Conservation (phyloP, 306 rosid genomes). For the Lathyrus oleraceus region DNA sequence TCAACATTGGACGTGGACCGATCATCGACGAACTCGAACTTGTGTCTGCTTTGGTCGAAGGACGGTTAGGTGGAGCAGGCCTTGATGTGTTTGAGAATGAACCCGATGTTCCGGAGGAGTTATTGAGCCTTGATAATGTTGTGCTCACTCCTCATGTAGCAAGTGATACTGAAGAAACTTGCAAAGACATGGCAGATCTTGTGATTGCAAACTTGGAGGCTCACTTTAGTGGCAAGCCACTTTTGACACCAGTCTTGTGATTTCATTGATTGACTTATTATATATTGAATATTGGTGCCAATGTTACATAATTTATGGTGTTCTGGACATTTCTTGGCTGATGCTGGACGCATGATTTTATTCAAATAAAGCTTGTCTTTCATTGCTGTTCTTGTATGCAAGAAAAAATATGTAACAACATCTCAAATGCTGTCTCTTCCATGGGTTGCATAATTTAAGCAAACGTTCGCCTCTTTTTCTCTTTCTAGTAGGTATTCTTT, state of each 20-base stretch:
- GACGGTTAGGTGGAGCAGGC: constrained; percentile 71
- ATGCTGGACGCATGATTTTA: neutral
- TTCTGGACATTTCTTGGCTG: neutral
- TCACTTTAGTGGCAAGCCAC: constrained; percentile 51
- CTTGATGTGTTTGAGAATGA: constrained; percentile 75
- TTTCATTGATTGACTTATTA: constrained; percentile 17
- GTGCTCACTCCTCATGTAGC: constrained; percentile 71
- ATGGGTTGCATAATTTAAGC: neutral
- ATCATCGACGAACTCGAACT: constrained; percentile 55
- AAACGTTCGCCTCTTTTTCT: neutral
- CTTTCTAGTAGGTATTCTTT: neutral
- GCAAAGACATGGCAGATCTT: constrained; percentile 64
- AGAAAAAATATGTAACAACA: neutral
- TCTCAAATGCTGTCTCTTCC: neutral
- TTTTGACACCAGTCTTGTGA: constrained; percentile 46
- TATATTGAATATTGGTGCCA: neutral
- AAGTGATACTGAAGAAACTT: constrained; percentile 62
- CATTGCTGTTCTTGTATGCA: neutral
- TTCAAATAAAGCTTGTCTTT: neutral
- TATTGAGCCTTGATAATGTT: constrained; percentile 58
- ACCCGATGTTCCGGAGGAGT: constrained; percentile 55
- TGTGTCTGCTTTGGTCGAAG: constrained; percentile 58
- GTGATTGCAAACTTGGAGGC: constrained; percentile 68
- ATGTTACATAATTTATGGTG: neutral
- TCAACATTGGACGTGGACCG: constrained; percentile 66